Evolutionary conservation across 23 red algal species (phyloP).

Genomic region (Gracilaria domingensis): DNA sequence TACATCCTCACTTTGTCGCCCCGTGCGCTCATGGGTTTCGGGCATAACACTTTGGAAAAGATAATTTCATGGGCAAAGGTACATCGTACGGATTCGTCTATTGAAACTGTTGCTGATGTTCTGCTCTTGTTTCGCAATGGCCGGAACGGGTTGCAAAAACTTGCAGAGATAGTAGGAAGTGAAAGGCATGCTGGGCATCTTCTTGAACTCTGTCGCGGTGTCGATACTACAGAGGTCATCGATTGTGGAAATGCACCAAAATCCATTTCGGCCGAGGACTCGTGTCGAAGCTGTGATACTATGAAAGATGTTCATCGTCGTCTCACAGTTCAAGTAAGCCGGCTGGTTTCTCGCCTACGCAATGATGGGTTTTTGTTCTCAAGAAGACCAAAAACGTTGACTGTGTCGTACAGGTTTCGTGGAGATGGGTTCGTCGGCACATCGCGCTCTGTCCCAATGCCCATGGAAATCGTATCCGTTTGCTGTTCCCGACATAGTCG

Average conservation of each 20-base stretch:
- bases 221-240: slow-evolving; percentile 40
- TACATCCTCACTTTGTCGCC: slow-evolving; percentile 34
- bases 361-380: slow-evolving; percentile 29
- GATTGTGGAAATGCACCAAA: slow-evolving; percentile 58
- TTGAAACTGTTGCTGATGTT: slow-evolving; percentile 56
- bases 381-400: slow-evolving; percentile 50
- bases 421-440: slow-evolving; percentile 47
- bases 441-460: slow-evolving; percentile 40
- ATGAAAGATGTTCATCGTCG: slow-evolving; percentile 38
- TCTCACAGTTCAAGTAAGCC: slow-evolving; percentile 20
- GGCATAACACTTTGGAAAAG: slow-evolving; percentile 33
- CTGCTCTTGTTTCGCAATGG: slow-evolving; percentile 26
- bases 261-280: slow-evolving; percentile 55
- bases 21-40: slow-evolving; percentile 49
- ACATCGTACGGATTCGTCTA: neutral
- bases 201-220: slow-evolving; percentile 48
- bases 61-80: slow-evolving; percentile 35
- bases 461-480: slow-evolving; percentile 46
- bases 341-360: slow-evolving; percentile 29
- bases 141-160: neutral
- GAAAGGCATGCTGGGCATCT: slow-evolving; percentile 23
- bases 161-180: slow-evolving; percentile 15
- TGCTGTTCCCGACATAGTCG: slow-evolving; percentile 21
- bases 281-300: slow-evolving; percentile 41
- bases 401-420: slow-evolving; percentile 57